Evolutionary conservation across 345 rosid genomes (phyloP).

Genomic region (Mercurialis annua): DNA sequence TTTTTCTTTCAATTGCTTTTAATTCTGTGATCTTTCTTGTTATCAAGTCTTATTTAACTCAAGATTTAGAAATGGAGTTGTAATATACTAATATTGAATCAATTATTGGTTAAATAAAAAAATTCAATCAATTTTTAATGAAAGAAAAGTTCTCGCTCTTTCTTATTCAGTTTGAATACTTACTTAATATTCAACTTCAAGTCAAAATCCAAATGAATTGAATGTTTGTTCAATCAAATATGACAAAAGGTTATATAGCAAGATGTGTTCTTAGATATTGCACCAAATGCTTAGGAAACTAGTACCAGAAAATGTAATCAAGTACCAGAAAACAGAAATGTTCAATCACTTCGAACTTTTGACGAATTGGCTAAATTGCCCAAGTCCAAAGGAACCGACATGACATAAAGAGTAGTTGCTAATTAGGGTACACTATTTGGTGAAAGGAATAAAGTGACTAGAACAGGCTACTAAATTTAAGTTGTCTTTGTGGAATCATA

Average conservation of each 20-base stretch:
- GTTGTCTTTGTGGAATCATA: conserved; percentile 9
- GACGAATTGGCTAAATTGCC: background rate
- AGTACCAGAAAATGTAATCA: background rate
- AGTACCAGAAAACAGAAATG: background rate
- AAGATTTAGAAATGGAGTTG: background rate
- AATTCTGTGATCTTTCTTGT: background rate
- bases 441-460: background rate
- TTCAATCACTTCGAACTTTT: background rate
- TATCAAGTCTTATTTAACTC: background rate
- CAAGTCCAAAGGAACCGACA: background rate
- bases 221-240: conserved; percentile 1
- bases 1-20: background rate
- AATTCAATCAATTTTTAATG: too few species aligned
- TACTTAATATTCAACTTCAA: background rate
- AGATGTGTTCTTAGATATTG: background rate
- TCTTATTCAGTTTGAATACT: too few species aligned
- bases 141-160: background rate
- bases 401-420: background rate
- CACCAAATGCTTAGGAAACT: background rate
- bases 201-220: background rate
- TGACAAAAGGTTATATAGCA: background rate
- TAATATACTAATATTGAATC: background rate
- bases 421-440: conserved; percentile 10
- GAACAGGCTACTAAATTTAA: background rate
- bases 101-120: too few species aligned